Conservation (phyloP, 2,329 filamentous ascomycete species). For the Westerdykella sp. region DNA sequence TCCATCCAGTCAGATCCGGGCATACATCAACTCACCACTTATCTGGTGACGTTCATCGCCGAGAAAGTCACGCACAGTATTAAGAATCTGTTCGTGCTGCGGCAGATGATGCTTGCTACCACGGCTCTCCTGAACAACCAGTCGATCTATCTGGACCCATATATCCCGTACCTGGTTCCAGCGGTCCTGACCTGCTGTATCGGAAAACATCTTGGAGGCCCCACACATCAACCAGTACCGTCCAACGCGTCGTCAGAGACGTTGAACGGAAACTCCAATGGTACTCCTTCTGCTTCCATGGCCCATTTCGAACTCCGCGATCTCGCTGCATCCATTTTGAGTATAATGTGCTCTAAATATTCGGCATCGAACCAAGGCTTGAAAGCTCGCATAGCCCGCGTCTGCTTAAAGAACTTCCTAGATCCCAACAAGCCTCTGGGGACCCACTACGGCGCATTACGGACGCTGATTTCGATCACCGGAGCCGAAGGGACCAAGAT, state of each 20-base stretch:
- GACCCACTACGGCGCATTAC: constrained; percentile 82
- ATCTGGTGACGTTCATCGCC: constrained; percentile 92
- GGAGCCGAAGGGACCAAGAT: constrained; percentile 59
- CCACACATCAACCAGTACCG: constrained; percentile 46
- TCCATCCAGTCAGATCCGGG: constrained; percentile 85
- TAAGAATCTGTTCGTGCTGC: constrained; percentile 81
- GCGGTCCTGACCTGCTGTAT: constrained; percentile 88
- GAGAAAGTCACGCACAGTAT: constrained; percentile 93
- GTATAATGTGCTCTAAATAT: constrained; percentile 74
- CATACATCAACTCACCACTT: constrained; percentile 89
- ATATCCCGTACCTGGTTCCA: constrained; percentile 66
- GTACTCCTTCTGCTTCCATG: constrained; percentile 18
- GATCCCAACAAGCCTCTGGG: constrained; percentile 77
- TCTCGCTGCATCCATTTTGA: constrained; percentile 74
- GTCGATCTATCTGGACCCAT: constrained; percentile 67
- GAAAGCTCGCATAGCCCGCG: constrained; percentile 82
- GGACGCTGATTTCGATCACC: constrained; percentile 71
- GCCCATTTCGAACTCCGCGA: constrained; percentile 76
- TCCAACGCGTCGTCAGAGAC: constrained; percentile 46
- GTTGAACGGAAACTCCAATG: constrained; percentile 27
- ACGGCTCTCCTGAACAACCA: constrained; percentile 78
- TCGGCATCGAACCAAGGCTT: constrained; percentile 73
- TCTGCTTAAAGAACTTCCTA: constrained; percentile 85
- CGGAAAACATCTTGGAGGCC: constrained; percentile 67
- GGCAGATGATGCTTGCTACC: constrained; percentile 87